Evolutionary conservation across 441 rosid species (phyloP).

Genomic region (Arabidopsis lyrata): DNA sequence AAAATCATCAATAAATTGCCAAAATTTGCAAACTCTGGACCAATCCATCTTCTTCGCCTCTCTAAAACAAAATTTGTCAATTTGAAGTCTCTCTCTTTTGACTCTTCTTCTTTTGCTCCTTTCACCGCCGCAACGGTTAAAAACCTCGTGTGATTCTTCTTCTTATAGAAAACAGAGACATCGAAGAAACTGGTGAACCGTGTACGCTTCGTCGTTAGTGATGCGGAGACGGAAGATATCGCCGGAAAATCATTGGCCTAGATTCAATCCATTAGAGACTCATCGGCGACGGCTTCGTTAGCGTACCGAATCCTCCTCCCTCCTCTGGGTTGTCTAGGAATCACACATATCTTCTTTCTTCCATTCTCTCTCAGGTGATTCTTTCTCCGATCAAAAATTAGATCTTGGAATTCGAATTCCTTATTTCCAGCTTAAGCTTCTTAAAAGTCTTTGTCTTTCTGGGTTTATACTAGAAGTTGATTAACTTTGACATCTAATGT

Average conservation of each 20-base stretch:
- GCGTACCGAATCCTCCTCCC: neutral
- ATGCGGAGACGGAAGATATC: constrained; percentile 5
- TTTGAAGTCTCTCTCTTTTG: constrained; percentile 30
- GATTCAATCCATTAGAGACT: neutral
- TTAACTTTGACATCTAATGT: constrained; percentile 12
- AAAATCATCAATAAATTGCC: neutral
- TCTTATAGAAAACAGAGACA: constrained; percentile 11
- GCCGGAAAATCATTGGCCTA: constrained; percentile 18
- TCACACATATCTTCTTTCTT: constrained; percentile 9
- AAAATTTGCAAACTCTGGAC: neutral
- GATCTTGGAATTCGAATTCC: neutral
- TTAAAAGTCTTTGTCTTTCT: neutral
- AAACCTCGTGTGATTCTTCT: constrained; percentile 3
- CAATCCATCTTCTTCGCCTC: constrained; percentile 14
- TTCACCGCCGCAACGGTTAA: constrained; percentile 16
- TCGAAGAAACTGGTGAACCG: constrained; percentile 6
- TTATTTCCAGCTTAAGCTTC: neutral
- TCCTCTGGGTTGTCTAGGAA: no score
- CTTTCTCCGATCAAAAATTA: constrained; percentile 16
- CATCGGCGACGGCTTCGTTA: constrained; percentile 12
- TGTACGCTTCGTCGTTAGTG: constrained; percentile 28
- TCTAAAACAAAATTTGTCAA: constrained; percentile 13
- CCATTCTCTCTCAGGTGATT: constrained; percentile 33
- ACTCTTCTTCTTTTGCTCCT: constrained; percentile 19
- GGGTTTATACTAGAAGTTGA: neutral